Evolutionary conservation across 164 flowering plant species (phyloP).

Genomic region (Pachysandra terminalis): DNA sequence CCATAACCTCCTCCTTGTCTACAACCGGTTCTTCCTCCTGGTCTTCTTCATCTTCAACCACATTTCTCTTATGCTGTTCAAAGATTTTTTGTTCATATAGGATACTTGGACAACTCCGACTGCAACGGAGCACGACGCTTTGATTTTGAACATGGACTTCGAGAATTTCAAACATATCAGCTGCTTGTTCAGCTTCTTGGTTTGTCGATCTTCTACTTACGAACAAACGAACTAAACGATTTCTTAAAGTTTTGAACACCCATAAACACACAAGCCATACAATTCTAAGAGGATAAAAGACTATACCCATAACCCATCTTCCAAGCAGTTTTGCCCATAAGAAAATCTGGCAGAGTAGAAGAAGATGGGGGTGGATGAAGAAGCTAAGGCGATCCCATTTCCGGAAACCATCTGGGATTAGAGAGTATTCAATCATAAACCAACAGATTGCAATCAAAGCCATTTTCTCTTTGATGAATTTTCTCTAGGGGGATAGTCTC

Average conservation of each 20-base stretch:
- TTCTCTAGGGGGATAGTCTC: not conserved
- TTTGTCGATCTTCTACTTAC: not conserved
- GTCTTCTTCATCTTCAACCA: constrained; percentile 2
- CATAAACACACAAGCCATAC: constrained; percentile 5
- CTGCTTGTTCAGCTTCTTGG: constrained; percentile 10
- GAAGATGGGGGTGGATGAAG: constrained; percentile 46
- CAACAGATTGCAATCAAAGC: constrained; percentile 34
- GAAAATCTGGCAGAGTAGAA: constrained; percentile 36
- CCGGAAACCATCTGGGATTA: constrained; percentile 40
- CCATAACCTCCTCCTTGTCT: constrained; percentile 4
- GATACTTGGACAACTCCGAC: not conserved
- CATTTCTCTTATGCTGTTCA: constrained; percentile 6
- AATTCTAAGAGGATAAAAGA: constrained; percentile 11
- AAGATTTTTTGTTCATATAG: not conserved
- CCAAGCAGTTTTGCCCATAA: constrained; percentile 30
- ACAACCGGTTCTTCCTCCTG: not conserved
- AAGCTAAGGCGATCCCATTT: constrained; percentile 50
- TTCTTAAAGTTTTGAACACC: constrained; percentile 10
- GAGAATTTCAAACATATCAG: constrained; percentile 8
- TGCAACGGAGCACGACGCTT: not conserved
- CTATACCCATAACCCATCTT: constrained; percentile 8
- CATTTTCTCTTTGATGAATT: constrained; percentile 17
- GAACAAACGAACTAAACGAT: not conserved
- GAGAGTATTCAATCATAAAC: constrained; percentile 33
- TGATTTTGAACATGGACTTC: constrained; percentile 9